Base-by-base conservation (phyloP, 1,284 basidiomycete species). In the Ustilago loliicola region DNA sequence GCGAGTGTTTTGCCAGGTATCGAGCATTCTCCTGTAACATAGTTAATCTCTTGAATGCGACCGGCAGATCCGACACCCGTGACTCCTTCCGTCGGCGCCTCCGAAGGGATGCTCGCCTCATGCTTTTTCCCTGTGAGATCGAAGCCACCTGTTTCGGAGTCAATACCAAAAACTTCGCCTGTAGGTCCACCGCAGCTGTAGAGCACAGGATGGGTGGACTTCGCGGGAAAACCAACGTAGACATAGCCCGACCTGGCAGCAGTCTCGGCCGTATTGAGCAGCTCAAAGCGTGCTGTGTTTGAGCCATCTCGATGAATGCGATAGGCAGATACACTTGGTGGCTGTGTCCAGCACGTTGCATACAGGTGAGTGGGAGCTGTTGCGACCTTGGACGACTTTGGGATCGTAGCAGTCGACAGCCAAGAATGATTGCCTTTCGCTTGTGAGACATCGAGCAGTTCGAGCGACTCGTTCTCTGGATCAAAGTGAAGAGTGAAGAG, bases 151-250 rank as follows among this genome's bases (percentile, higher is more conserved):
- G 81, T 81, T 15, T 70, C 57, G 0, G 53, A 50, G 60, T 87
- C 82, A 25, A 88, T 56, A 0, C 74, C 72, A 45, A 87, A 81
- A 0, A 86, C 85, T 66, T 88, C 87, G 17, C 87, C 87, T 17
- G 86, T 85, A 1, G 87, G 85, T 25, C 87, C 87, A 34, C 87
- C 86, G 1, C 86, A 87, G 1, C 86, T 86, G 65, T 87, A 87
- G n/a, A 86, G 80, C n/a, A 84, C 83, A 51, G 81, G 81, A 40
- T 63, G 52, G 30, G 79, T n/a, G 6, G 34, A 55, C 7, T 64
- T 36, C 1, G 47, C 47, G 21, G 70, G 71, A 19, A 71, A 73
- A 27, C 72, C 72, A 50, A 78, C 69, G 19, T 71, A 72, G 42
- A 80, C 79, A 48, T 80, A 80, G 25, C 79, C 79, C 5, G 74